Base-by-base conservation (phyloP, 2,329 filamentous ascomycete species). In the Epichloe bromicola region DNA sequence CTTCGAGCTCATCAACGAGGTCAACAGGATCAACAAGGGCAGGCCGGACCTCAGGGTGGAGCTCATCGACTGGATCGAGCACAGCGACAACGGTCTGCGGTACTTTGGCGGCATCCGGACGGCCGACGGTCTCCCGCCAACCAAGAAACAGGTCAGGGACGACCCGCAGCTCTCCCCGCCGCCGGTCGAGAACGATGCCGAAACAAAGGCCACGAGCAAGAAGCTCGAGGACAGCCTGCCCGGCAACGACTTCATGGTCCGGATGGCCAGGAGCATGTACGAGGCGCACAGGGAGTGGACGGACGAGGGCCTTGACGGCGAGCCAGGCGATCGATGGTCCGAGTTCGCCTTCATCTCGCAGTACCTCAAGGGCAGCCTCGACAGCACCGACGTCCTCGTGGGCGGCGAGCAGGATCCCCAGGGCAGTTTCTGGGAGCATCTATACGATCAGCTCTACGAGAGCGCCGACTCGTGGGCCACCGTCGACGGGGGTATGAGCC, bases 1-100 rank as follows among this genome's bases (percentile, higher is more conserved):
- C 0, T 84, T 83, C 61, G 78, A 83, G 59, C 69, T 85, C 2
- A 80, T 74, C 2, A 72, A 72, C 5, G 73, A 75, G 49, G 67
- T 85, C 53, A 85, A 85, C 62, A 60, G 70, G 34, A 65, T 82
- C 58, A 85, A 85, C 62, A 65, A 65, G n/a, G 65, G 79, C 56
- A 63, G 64, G 51, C 61, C 62, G 46, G 68, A 73, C 44, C 65
- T 74, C 37, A 70, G 67, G 15, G 73, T 83, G 33, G 75, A 80
- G 48, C 82, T 83, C 56, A 83, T 83, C 51, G 72, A 74, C 1
- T 84, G 79, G 78, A 74, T 79, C 38, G 78, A 84, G 58, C 67
- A 61, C 47, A 76, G 67, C 52, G 57, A 65, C 2, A 85, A 85
- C 51, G 70, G 74, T 0, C 74, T 82, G 33, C 61, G 70, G 8